These are phyloP conservation scores for Sutorius eximius DNA, from an alignment of 1,284 basidiomycete species.

Conservation along the genomic window DNA sequence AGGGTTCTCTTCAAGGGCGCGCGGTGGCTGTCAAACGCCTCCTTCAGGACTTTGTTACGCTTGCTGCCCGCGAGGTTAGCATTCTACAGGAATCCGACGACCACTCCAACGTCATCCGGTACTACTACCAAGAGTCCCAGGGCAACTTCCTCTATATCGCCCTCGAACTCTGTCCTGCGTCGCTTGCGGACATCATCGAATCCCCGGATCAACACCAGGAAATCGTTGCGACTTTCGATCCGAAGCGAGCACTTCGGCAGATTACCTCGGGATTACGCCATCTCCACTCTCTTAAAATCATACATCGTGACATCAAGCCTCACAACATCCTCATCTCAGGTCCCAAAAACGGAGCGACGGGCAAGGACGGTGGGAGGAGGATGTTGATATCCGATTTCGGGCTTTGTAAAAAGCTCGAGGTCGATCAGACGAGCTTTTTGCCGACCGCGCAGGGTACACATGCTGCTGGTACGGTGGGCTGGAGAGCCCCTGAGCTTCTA, in stretches of 20 bases:
- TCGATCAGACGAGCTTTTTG: conserved; percentile 91
- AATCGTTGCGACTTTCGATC: conserved; percentile 71
- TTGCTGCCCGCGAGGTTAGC: conserved; percentile 92
- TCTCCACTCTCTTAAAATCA: conserved; percentile 92
- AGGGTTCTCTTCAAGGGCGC: conserved; percentile 92
- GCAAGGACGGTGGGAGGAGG: conserved; percentile 57
- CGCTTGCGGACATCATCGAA: conserved; percentile 91
- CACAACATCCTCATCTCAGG: conserved; percentile 95
- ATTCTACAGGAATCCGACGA: conserved; percentile 96
- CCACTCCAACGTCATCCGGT: conserved; percentile 97
- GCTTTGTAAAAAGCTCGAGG: conserved; percentile 87
- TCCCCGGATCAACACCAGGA: conserved; percentile 73
- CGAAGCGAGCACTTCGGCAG: conserved; percentile 86
- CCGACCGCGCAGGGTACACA: conserved; percentile 80
- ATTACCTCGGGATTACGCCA: conserved; percentile 88
- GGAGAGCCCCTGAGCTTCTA: conserved; percentile 93
- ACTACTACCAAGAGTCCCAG: conserved; percentile 95
- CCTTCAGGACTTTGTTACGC: conserved; percentile 91
- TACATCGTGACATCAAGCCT: conserved; percentile 98
- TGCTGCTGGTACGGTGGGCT: conserved; percentile 89
- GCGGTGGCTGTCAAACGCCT: conserved; percentile 97
- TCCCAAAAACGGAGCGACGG: conserved; percentile 56
- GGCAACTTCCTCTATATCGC: conserved; percentile 97
- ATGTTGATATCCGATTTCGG: conserved; percentile 98
- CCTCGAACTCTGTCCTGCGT: conserved; percentile 93